These are phyloP conservation scores for Umbelopsis sp. DNA, from an alignment of 192 early-diverging fungal genomes.

Conservation along the genomic window DNA sequence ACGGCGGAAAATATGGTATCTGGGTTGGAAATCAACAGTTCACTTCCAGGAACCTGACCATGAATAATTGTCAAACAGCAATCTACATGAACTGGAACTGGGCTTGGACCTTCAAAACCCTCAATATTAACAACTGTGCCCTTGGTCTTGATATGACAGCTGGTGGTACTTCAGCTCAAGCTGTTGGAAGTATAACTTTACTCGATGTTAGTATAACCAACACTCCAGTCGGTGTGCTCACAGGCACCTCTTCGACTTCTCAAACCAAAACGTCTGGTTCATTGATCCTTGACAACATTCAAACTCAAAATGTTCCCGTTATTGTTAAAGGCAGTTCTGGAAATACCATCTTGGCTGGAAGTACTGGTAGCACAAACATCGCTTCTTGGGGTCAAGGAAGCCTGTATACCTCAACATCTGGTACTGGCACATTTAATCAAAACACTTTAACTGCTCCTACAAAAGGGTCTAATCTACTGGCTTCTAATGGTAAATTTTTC, in stretches of 20 bases:
- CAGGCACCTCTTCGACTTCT: slow-evolving; percentile 7
- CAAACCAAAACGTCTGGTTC: slow-evolving; percentile 19
- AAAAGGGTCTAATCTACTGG: slow-evolving; percentile 6
- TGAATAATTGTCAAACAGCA: slow-evolving; percentile 40
- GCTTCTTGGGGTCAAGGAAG: slow-evolving; percentile 22
- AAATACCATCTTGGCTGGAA: slow-evolving; percentile 21
- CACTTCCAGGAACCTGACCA: slow-evolving; percentile 35
- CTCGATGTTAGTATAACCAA: slow-evolving; percentile 36
- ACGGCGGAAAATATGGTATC: slow-evolving; percentile 43
- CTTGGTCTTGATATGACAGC: slow-evolving; percentile 44
- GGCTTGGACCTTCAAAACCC: slow-evolving; percentile 43
- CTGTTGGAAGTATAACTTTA: slow-evolving; percentile 35
- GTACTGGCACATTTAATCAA: slow-evolving; percentile 2
- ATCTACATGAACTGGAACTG: slow-evolving; percentile 48
- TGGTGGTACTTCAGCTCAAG: neutral
- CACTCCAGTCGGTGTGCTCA: slow-evolving; percentile 32
- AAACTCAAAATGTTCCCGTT: slow-evolving; percentile 23
- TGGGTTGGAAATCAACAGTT: slow-evolving; percentile 51
- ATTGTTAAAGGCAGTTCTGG: slow-evolving; percentile 26
- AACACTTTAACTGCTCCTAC: slow-evolving; percentile 13
- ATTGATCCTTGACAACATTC: slow-evolving; percentile 42
- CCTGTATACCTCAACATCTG: slow-evolving; percentile 13
- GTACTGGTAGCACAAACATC: neutral
- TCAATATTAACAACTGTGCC: slow-evolving; percentile 40
- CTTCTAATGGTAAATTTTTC: slow-evolving; percentile 29